Evolutionary conservation across 1,284 basidiomycete genomes (phyloP).

Genomic region (Malassezia dermatis): DNA sequence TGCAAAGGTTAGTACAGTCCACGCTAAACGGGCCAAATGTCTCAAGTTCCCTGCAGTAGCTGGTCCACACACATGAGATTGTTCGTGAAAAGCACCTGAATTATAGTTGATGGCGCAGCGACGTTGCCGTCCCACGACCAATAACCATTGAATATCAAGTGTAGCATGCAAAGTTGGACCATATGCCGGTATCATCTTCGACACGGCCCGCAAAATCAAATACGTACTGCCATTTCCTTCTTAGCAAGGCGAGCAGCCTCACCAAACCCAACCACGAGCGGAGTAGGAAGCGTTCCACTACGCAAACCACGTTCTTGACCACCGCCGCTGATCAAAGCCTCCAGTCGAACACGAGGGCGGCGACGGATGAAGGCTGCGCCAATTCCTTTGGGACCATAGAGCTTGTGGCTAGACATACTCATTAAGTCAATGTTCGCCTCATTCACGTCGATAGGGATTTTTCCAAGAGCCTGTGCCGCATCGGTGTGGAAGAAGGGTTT

Average conservation of each 20-base stretch:
- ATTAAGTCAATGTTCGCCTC: conserved; percentile 89
- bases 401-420: conserved; percentile 93
- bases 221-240: conserved; percentile 69
- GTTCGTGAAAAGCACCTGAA: neutral
- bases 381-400: conserved; percentile 95
- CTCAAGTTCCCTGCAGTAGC: conserved; percentile 82
- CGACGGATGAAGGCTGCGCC: conserved; percentile 90
- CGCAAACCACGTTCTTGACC: conserved; percentile 93
- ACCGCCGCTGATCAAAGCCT: conserved; percentile 89
- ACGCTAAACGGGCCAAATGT: neutral
- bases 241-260: conserved; percentile 88
- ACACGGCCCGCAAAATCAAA: neutral
- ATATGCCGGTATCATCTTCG: conserved; percentile 14
- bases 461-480: conserved; percentile 84
- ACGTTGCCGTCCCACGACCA: neutral
- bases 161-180: conserved; percentile 13
- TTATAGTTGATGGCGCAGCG: neutral
- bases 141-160: neutral
- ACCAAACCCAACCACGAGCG: conserved; percentile 81
- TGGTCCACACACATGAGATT: conserved; percentile 50
- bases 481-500: conserved; percentile 88
- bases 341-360: conserved; percentile 81
- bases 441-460: conserved; percentile 63
- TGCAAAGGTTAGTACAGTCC: conserved; percentile 12
- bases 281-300: conserved; percentile 84